Evolutionary conservation across 768 basidiomycete species (phyloP).

Genomic region (Pisolithus tinctorius): DNA sequence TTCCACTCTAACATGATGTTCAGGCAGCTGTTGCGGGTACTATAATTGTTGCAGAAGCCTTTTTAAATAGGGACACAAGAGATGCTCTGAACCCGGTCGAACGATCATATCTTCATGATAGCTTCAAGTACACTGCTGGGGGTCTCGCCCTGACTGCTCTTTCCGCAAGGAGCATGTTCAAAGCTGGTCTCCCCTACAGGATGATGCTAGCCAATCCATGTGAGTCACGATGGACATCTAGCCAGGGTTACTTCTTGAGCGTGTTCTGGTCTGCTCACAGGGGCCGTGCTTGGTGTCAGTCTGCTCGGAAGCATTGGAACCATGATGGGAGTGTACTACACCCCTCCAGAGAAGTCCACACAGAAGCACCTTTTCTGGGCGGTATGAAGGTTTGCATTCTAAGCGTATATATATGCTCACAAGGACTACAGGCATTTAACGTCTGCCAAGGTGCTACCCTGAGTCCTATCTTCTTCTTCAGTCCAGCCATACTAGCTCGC

Average conservation of each 20-base stretch:
- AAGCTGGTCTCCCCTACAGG: conserved; percentile 57
- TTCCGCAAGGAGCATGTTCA: conserved; percentile 75
- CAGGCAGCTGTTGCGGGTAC: conserved; percentile 71
- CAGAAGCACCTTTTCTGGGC: conserved; percentile 82
- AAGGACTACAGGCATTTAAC: conserved; percentile 62
- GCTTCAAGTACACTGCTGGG: conserved; percentile 78
- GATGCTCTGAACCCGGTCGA: conserved; percentile 58
- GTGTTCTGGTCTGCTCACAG: conserved; percentile 24
- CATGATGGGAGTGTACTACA: conserved; percentile 80
- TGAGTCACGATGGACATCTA: conserved; percentile 22
- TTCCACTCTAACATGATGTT: not conserved
- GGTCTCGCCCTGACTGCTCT: conserved; percentile 73
- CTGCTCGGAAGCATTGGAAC: conserved; percentile 73
- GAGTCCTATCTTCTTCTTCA: conserved; percentile 84
- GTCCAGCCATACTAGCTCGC: conserved; percentile 76
- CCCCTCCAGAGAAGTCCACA: conserved; percentile 66
- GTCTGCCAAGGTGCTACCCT: conserved; percentile 81
- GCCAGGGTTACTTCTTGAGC: not conserved
- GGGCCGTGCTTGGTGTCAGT: conserved; percentile 79
- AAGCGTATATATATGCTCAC: not conserved
- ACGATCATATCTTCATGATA: conserved; percentile 64
- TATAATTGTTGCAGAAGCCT: conserved; percentile 52
- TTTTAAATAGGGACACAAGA: conserved; percentile 76
- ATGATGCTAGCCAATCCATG: conserved; percentile 84
- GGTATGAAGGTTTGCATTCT: conserved; percentile 32